These are phyloP conservation scores for Yarrowia divulgata DNA, from an alignment of 805 yeast genomes.

Conservation along the genomic window DNA sequence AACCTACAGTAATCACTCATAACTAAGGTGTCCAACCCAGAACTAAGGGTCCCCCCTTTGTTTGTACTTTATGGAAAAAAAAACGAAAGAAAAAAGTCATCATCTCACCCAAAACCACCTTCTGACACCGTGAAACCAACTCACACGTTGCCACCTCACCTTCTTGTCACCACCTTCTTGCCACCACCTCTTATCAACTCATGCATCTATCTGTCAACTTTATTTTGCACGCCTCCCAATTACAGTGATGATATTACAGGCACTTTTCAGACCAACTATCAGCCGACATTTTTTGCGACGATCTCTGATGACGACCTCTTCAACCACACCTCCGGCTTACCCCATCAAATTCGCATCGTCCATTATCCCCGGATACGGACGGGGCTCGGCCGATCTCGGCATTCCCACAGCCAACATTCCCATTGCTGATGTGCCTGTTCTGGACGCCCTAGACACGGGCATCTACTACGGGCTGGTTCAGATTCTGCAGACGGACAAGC, in stretches of 20 bases:
- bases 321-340: not conserved
- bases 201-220: not conserved
- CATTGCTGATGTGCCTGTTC: conserved; percentile 54
- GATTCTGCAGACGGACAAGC: conserved; percentile 33
- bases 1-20: too few species aligned
- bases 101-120: too few species aligned
- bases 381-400: conserved; percentile 93
- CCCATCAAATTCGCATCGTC: conserved; percentile 30
- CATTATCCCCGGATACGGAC: conserved; percentile 83
- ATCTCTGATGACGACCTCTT: conserved; percentile 2
- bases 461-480: conserved; percentile 86
- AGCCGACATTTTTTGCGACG: not conserved
- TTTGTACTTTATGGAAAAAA: too few species aligned
- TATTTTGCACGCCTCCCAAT: conserved; percentile 8
- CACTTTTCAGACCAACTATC: not conserved
- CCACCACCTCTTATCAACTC: not conserved
- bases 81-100: too few species aligned
- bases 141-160: too few species aligned
- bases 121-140: too few species aligned
- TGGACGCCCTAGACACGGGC: conserved; percentile 63
- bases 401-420: conserved; percentile 95
- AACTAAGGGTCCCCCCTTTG: too few species aligned
- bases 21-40: too few species aligned
- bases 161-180: not conserved
- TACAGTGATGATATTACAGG: not conserved